Evolutionary conservation across 2,329 filamentous ascomycete species (phyloP), one percentile per base, ranked within the genome.

Genomic region (Meredithiella fracta): DNA sequence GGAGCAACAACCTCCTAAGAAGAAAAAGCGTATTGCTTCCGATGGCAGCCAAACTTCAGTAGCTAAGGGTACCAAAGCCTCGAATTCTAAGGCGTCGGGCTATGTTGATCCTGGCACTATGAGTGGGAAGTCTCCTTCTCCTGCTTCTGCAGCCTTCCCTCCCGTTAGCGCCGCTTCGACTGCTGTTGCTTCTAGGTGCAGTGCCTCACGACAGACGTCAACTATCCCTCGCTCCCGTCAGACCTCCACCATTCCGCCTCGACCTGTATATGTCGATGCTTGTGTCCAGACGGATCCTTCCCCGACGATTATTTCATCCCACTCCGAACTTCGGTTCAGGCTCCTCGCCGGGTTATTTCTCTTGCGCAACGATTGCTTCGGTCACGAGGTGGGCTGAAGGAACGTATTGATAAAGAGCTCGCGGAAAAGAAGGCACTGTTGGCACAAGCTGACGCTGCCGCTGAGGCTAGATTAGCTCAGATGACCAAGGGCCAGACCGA

Each of bases 21-120:
- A 74, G 29, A 83, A 83, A 65, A 81, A 82, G 69, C 83, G 83
- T 64, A 73, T 79, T 6, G 66, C 69, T 1, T 82, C 79, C 0
- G 79, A 82, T 60, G 77, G 77, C 1, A 52, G 53, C 29, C 56
- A 58, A 31, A 26, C 38, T 11, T 37, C 47, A 3, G 62, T 60
- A 1, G 25, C 25, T n/a, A 57, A 57, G 44, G 29, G 20, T n/a
- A 34, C 17, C 29, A 56, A 56, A 23, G 26, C 29, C 23, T 47
- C 37, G n/a, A 49, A 34, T 44, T 44, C 53, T 38, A 51, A 55
- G 49, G 5, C 14, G 6, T 37, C 37, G n/a, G 37, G 49, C 3
- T 79, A 79, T 57, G 70, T 75, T 0, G 76, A 80, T 62, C 72
- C 73, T 2, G 72, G 70, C 8, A 77, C 76, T 7, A 74, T 73